These are phyloP conservation scores for Lathyrus sativus DNA, from an alignment of 306 rosid species.

Conservation along the genomic window DNA sequence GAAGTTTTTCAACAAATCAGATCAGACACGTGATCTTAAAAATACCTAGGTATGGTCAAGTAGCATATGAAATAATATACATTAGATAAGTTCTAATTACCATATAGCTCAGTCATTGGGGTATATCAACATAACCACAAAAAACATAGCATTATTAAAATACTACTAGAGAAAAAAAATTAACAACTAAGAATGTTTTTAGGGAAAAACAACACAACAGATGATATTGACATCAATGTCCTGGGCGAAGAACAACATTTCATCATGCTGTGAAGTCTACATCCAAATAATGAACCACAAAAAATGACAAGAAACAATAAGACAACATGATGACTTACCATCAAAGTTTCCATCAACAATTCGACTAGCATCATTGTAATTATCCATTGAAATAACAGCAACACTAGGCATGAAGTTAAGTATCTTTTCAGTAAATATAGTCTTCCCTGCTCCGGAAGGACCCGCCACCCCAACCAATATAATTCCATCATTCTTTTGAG, in stretches of 20 bases:
- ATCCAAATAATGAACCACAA: conserved; percentile 9
- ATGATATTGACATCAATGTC: conserved; percentile 16
- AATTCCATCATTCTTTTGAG: conserved; percentile 89
- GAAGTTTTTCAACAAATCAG: conserved; percentile 25
- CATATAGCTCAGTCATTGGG: too few relatives aligned
- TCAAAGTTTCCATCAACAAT: conserved; percentile 97
- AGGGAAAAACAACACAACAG: conserved; percentile 25
- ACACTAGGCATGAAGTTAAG: conserved; percentile 88
- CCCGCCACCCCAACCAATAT: conserved; percentile 94
- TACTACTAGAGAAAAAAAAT: too few relatives aligned
- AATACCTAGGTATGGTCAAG: background rate
- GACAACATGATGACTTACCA: conserved; percentile 57
- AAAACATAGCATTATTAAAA: too few relatives aligned
- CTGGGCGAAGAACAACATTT: conserved; percentile 4
- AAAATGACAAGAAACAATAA: conserved; percentile 31
- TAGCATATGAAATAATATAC: too few relatives aligned
- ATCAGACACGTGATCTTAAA: background rate
- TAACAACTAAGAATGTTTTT: background rate
- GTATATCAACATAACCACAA: too few relatives aligned
- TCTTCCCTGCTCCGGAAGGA: conserved; percentile 99
- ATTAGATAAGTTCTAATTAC: too few relatives aligned
- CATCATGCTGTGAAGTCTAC: conserved; percentile 24
- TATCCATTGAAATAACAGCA: conserved; percentile 98
- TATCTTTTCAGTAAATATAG: conserved; percentile 90
- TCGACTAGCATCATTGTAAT: conserved; percentile 94